These are phyloP conservation scores for Ocimum tenuiflorum DNA, from an alignment of 257 asterid species.

Conservation along the genomic window DNA sequence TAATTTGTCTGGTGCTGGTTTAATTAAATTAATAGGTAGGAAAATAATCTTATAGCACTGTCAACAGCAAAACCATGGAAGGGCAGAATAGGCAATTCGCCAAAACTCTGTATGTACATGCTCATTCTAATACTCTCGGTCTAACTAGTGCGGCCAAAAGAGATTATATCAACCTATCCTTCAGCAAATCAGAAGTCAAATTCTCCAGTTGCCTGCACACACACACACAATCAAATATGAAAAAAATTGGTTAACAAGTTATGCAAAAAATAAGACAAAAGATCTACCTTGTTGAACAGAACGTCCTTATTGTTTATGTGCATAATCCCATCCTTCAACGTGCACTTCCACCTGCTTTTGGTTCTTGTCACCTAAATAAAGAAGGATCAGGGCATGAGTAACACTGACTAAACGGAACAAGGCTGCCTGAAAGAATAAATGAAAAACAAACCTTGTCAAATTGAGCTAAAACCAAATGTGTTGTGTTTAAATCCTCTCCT, in stretches of 20 bases:
- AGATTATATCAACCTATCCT: too few relatives aligned
- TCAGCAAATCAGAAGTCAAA: slow-evolving; percentile 66
- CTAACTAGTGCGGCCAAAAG: slow-evolving; percentile 22
- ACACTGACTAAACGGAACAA: neutral
- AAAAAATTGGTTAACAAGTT: slow-evolving; percentile 75
- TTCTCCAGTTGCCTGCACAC: slow-evolving; percentile 70
- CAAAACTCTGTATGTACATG: slow-evolving; percentile 45
- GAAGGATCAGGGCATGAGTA: neutral
- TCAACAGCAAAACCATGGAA: slow-evolving; percentile 21
- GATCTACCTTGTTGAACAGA: slow-evolving; percentile 57
- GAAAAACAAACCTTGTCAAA: slow-evolving; percentile 65
- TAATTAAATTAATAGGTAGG: neutral
- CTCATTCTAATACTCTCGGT: slow-evolving; percentile 20
- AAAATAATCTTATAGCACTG: neutral
- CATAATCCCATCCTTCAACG: slow-evolving; percentile 86
- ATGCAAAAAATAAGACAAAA: neutral
- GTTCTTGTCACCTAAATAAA: slow-evolving; percentile 75
- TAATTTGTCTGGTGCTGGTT: neutral
- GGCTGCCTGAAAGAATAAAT: neutral
- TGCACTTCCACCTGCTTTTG: slow-evolving; percentile 97
- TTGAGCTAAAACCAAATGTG: slow-evolving; percentile 87
- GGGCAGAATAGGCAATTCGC: too few relatives aligned
- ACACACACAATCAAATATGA: too few relatives aligned
- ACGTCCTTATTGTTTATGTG: slow-evolving; percentile 86
- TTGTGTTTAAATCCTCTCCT: slow-evolving; percentile 74